Evolutionary conservation across 345 rosid species (phyloP).

Genomic region (Anacardium occidentale): DNA sequence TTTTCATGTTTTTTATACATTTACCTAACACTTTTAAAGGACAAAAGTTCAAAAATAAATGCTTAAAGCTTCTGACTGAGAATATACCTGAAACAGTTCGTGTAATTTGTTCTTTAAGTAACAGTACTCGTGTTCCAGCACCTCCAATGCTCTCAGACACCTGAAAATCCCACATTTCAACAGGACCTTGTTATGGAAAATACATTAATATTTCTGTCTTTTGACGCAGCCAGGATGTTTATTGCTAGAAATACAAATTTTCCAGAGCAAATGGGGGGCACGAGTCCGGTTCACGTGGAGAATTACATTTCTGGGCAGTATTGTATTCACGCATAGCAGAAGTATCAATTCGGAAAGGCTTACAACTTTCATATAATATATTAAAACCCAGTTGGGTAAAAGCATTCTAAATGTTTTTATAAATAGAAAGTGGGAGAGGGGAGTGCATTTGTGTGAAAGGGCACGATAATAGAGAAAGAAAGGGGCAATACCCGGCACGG

Average conservation of each 20-base stretch:
- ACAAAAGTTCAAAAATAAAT: background rate
- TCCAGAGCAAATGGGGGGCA: too few relatives aligned
- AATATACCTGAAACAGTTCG: constrained; percentile 74
- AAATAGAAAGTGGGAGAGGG: background rate
- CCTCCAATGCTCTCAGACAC: constrained; percentile 77
- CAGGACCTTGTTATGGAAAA: too few relatives aligned
- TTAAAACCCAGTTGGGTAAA: too few relatives aligned
- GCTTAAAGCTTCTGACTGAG: background rate
- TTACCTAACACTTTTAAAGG: background rate
- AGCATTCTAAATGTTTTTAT: too few relatives aligned
- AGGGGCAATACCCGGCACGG: constrained; percentile 50
- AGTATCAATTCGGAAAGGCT: too few relatives aligned
- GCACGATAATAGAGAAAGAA: constrained; percentile 17
- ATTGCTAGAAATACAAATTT: too few relatives aligned
- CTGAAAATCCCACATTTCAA: constrained; percentile 27
- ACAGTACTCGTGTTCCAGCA: constrained; percentile 79
- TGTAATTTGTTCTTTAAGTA: constrained; percentile 86
- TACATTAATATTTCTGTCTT: too few relatives aligned
- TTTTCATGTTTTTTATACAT: background rate
- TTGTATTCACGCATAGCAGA: too few relatives aligned
- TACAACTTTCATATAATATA: too few relatives aligned
- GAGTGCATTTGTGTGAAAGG: background rate
- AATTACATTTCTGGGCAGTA: too few relatives aligned
- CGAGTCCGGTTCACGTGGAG: too few relatives aligned
- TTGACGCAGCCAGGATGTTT: too few relatives aligned